These are phyloP conservation scores for Coniferiporia sulphurascens DNA, from an alignment of 1,284 basidiomycete species.

Conservation along the genomic window DNA sequence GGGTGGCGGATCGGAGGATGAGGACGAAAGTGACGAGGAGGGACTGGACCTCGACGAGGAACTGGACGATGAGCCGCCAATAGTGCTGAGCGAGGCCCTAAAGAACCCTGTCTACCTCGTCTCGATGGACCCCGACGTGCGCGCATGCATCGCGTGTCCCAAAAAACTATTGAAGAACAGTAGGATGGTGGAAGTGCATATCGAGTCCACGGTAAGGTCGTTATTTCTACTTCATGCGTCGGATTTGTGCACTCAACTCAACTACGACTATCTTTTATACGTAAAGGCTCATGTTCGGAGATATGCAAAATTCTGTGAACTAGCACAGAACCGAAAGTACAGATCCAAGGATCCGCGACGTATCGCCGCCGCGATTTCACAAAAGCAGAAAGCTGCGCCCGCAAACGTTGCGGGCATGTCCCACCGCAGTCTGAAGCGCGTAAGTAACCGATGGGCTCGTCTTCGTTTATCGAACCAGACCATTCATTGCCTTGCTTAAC, in stretches of 20 bases:
- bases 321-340: slow-evolving; percentile 32
- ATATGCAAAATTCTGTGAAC: slow-evolving; percentile 43
- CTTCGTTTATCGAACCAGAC: not conserved
- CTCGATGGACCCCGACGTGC: slow-evolving; percentile 45
- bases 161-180: slow-evolving; percentile 66
- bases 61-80: slow-evolving; percentile 34
- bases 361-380: slow-evolving; percentile 29
- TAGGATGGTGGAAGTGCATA: slow-evolving; percentile 59
- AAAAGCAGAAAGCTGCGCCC: slow-evolving; percentile 25
- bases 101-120: slow-evolving; percentile 59
- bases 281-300: slow-evolving; percentile 58
- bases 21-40: slow-evolving; percentile 23
- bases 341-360: slow-evolving; percentile 44
- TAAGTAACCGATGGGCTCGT: slow-evolving; percentile 23
- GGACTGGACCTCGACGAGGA: slow-evolving; percentile 27
- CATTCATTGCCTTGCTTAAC: not conserved
- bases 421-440: slow-evolving; percentile 55
- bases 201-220: slow-evolving; percentile 51
- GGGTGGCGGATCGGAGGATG: slow-evolving; percentile 24
- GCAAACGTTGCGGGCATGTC: slow-evolving; percentile 30
- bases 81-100: slow-evolving; percentile 59
- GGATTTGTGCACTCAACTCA: not conserved
- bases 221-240: not conserved
- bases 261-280: slow-evolving; percentile 17
- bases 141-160: slow-evolving; percentile 69